Percentiles rank a stretch among this genome's conserved stretches.
Evolutionary conservation across 352 stramenopile genomes (phyloP).

Genomic region (Phytophthora citricola): DNA sequence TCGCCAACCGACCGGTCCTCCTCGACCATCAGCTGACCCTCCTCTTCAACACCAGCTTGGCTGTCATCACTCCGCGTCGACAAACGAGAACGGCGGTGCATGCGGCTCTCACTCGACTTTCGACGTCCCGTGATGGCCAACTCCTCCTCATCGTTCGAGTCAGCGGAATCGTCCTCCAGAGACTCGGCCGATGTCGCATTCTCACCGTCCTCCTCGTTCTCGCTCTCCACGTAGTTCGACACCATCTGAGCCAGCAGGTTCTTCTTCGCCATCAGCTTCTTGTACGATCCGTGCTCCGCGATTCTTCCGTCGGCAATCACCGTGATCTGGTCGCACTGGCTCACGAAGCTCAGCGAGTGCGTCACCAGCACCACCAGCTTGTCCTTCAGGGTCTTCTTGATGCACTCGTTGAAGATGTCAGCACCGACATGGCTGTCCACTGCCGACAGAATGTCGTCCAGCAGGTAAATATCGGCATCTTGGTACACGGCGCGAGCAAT

Average conservation of each 20-base stretch:
- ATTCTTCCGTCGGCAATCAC: conserved; percentile 60
- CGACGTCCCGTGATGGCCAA: conserved; percentile 24
- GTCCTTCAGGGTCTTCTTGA: conserved; percentile 82
- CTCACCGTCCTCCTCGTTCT: conserved; percentile 59
- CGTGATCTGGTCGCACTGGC: conserved; percentile 53
- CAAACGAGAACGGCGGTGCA: conserved; percentile 51
- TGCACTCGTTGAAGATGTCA: conserved; percentile 95
- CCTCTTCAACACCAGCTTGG: conserved; percentile 34
- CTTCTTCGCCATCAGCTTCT: conserved; percentile 63
- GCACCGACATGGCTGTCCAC: conserved; percentile 97
- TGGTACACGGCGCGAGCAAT: conserved; percentile 95
- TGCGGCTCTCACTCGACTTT: conserved; percentile 35
- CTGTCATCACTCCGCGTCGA: conserved; percentile 65
- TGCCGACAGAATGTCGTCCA: conserved; percentile 96
- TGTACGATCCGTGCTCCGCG: conserved; percentile 62
- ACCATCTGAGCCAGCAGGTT: conserved; percentile 67
- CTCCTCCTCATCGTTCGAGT: conserved; percentile 47
- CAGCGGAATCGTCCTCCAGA: conserved; percentile 25
- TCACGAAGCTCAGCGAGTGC: conserved; percentile 68
- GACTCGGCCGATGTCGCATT: conserved; percentile 20
- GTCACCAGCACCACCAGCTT: conserved; percentile 95
- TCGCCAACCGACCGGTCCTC: conserved; percentile 81
- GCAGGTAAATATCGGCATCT: conserved; percentile 94
- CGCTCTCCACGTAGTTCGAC: conserved; percentile 66
- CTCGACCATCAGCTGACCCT: conserved; percentile 64